Base-by-base conservation (phyloP, 2,329 filamentous ascomycete species). In the Talaromyces sp. region DNA sequence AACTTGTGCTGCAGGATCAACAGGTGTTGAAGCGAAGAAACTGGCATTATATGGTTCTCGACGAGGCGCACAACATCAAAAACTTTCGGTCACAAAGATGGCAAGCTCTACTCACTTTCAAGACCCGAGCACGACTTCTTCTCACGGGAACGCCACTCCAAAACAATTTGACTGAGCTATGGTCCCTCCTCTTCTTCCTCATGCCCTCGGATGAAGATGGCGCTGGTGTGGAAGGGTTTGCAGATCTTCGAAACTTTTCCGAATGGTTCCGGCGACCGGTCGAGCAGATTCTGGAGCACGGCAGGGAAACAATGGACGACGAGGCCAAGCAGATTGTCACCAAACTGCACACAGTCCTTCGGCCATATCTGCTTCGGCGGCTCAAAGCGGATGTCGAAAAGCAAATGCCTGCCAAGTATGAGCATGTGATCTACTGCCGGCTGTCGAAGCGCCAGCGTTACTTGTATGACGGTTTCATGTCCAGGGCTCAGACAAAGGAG, bases 1-100 rank as follows among this genome's bases (percentile, higher is more conserved):
- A 99, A 69, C 86, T 99, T 54, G 92, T 97, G 7, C 82, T 97
- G 17, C 91, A 96, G 71, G 95, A 99, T 70, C 89, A 94, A 65
- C 89, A 93, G 67, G 91, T 96, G 0, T 95, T 99, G 78, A 94
- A 96, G 72, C 87, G 92, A 63, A 86, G 93, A 35, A 85, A 86
- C 57, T 99, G 95, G 95, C 92, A 97, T 71, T 99, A 97, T 75
- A 91, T 99, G 85, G 92, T 99, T 64, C 84, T 99, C 1, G 94
- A 99, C 67, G 94, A 99, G 77, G 94, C 95, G 0, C 94, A 99
- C 79, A 97, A 99, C 76, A 99, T 99, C 82, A 97, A 99, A 72
- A 99, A 99, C 75, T 99, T 97, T 81, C 92, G 96, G 70, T 97
- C 93, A 1, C 92, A 97, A 73, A 83, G 93, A 64, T 99, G 94